These are phyloP conservation scores for Suillus variegatus DNA, from an alignment of 768 basidiomycete genomes.

Conservation along the genomic window DNA sequence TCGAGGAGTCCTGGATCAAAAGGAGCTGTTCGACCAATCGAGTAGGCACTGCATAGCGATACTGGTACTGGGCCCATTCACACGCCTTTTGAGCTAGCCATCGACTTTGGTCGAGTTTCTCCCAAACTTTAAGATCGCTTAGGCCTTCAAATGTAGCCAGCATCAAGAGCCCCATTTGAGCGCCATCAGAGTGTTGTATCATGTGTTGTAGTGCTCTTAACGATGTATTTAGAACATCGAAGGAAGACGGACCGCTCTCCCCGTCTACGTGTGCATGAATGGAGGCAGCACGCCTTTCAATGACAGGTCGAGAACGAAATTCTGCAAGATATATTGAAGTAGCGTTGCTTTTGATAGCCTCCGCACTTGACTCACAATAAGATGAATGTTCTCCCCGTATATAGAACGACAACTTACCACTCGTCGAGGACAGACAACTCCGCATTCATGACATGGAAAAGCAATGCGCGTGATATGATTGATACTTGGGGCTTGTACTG, in stretches of 20 bases:
- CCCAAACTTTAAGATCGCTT: slow-evolving; percentile 65
- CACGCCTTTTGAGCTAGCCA: slow-evolving; percentile 80
- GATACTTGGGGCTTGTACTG: slow-evolving; percentile 76
- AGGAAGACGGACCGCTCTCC: slow-evolving; percentile 75
- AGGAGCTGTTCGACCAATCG: slow-evolving; percentile 78
- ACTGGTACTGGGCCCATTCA: slow-evolving; percentile 93
- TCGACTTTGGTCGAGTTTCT: slow-evolving; percentile 65
- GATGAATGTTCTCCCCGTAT: background rate
- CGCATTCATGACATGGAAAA: slow-evolving; percentile 67
- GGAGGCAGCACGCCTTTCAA: slow-evolving; percentile 84
- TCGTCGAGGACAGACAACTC: slow-evolving; percentile 60
- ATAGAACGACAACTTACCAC: slow-evolving; percentile 47
- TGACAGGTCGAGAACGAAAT: slow-evolving; percentile 76
- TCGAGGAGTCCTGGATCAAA: slow-evolving; percentile 54
- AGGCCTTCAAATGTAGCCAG: slow-evolving; percentile 73
- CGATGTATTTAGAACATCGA: slow-evolving; percentile 74
- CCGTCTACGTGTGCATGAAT: slow-evolving; percentile 89
- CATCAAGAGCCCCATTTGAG: slow-evolving; percentile 72
- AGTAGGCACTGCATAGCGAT: slow-evolving; percentile 87
- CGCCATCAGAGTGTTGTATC: slow-evolving; percentile 72
- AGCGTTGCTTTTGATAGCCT: slow-evolving; percentile 65
- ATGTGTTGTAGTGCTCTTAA: slow-evolving; percentile 73
- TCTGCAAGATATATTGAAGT: slow-evolving; percentile 81
- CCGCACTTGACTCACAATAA: slow-evolving; percentile 42
- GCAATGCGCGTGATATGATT: slow-evolving; percentile 68